These are phyloP conservation scores for Cladosporium sp. DNA, from an alignment of 2,329 filamentous ascomycete species.

Conservation along the genomic window DNA sequence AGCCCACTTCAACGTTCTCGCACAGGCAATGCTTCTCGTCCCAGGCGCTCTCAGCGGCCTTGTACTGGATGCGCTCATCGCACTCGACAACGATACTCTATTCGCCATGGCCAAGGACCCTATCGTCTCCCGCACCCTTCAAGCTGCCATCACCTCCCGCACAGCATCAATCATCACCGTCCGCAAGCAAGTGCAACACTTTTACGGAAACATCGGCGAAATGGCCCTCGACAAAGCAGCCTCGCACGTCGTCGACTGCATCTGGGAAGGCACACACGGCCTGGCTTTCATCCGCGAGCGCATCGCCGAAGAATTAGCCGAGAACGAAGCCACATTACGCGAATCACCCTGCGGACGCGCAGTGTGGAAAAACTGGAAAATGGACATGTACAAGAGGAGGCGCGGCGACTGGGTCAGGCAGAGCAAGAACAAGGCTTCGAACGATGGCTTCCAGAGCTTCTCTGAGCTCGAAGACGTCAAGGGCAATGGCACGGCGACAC, in stretches of 20 bases:
- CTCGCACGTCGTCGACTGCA: conserved; percentile 66
- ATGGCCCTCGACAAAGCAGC: conserved; percentile 63
- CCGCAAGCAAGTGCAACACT: conserved; percentile 63
- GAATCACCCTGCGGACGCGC: conserved; percentile 65
- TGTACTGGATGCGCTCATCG: conserved; percentile 62
- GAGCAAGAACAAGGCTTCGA: conserved; percentile 55
- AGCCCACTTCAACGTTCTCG: conserved; percentile 73
- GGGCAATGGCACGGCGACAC: conserved; percentile 13
- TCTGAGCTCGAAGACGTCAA: conserved; percentile 44
- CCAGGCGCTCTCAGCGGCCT: conserved; percentile 68
- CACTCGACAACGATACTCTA: conserved; percentile 51
- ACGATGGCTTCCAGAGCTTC: conserved; percentile 52
- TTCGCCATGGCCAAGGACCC: conserved; percentile 66
- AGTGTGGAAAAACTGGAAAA: conserved; percentile 73
- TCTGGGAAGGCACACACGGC: conserved; percentile 64
- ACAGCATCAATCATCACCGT: conserved; percentile 58
- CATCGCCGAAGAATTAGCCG: conserved; percentile 62
- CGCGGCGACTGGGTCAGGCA: conserved; percentile 64
- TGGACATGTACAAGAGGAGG: conserved; percentile 68
- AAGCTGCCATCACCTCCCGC: conserved; percentile 60
- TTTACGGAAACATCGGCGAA: conserved; percentile 61
- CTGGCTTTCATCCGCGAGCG: conserved; percentile 68
- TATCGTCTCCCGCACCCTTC: conserved; percentile 61
- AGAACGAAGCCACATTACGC: conserved; percentile 61
- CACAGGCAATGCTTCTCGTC: conserved; percentile 74